phyloP scores from a whole-genome alignment of 1,284 basidiomycete genomes.

The Pisolithus thermaeus region DNA sequence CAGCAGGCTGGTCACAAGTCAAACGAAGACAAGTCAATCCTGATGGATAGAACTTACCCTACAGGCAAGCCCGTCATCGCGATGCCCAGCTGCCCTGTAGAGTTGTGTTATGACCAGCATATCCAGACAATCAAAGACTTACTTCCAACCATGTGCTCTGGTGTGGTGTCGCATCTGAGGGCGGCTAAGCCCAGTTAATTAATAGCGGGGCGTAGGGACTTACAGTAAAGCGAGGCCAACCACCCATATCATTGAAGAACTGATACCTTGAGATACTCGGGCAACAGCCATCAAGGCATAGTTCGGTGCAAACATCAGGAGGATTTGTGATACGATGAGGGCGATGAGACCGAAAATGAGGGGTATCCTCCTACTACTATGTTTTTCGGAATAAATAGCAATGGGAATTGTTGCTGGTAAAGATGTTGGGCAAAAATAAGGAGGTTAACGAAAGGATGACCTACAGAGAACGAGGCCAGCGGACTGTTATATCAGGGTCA shows the following conservation, averaged over 20 bases:
- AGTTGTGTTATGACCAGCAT: constrained; percentile 4
- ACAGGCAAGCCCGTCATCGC: constrained; percentile 66
- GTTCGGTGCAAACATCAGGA: constrained; percentile 72
- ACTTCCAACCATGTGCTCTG: constrained; percentile 56
- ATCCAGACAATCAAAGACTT: constrained; percentile 23
- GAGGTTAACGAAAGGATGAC: constrained; percentile 1
- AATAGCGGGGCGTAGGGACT: constrained; percentile 13
- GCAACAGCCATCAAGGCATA: constrained; percentile 71
- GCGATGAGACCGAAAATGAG: constrained; percentile 54
- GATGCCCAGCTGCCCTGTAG: constrained; percentile 62
- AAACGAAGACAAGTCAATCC: not conserved
- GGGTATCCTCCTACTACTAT: constrained; percentile 49
- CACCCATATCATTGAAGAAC: constrained; percentile 72
- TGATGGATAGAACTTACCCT: constrained; percentile 39
- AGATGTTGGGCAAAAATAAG: not conserved
- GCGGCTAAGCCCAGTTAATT: constrained; percentile 4
- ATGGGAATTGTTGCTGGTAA: constrained; percentile 61
- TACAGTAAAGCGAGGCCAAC: constrained; percentile 69
- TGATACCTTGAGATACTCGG: constrained; percentile 66
- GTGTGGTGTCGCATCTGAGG: constrained; percentile 61
- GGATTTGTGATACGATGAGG: constrained; percentile 54
- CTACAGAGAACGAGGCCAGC: constrained; percentile 48
- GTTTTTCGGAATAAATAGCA: constrained; percentile 62
- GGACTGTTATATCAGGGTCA: constrained; percentile 30
- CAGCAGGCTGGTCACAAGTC: constrained; percentile 31